These are phyloP conservation scores for Panaeolus papilionaceus DNA, from an alignment of 768 basidiomycete genomes.

Conservation along the genomic window DNA sequence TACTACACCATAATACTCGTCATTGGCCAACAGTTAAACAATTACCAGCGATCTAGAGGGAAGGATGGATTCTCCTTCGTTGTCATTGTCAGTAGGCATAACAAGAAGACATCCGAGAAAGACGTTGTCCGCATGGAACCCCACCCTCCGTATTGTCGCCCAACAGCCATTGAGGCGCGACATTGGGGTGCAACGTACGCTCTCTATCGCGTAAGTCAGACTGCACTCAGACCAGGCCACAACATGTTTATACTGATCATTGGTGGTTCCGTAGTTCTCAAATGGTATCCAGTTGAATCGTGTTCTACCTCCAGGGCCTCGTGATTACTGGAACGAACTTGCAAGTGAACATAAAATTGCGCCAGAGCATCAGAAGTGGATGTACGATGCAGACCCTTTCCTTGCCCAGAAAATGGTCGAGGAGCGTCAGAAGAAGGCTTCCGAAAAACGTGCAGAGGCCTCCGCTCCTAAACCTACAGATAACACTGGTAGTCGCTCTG, in stretches of 20 bases:
- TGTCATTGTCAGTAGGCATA: conserved; percentile 68
- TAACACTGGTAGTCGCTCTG: conserved; percentile 24
- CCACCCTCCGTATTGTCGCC: conserved; percentile 69
- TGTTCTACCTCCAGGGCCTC: conserved; percentile 81
- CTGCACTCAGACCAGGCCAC: conserved; percentile 20
- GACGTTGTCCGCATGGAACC: conserved; percentile 79
- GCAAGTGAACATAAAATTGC: conserved; percentile 70
- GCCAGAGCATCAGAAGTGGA: conserved; percentile 80
- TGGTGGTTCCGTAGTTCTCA: conserved; percentile 59
- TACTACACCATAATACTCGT: conserved; percentile 19
- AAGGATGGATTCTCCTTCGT: conserved; percentile 65
- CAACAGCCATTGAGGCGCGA: conserved; percentile 80
- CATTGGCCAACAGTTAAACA: conserved; percentile 18
- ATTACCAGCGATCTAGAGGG: conserved; percentile 48
- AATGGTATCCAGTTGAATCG: conserved; percentile 76
- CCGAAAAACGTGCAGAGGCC: conserved; percentile 49
- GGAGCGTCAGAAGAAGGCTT: conserved; percentile 64
- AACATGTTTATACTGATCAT: conserved; percentile 29
- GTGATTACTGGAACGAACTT: conserved; percentile 87
- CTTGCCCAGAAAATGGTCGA: conserved; percentile 71
- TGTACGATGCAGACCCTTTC: conserved; percentile 90
- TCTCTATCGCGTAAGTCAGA: conserved; percentile 77
- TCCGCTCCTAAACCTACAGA: conserved; percentile 21
- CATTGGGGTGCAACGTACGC: conserved; percentile 93
- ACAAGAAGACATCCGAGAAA: conserved; percentile 72